Conservation (phyloP, 2,329 filamentous ascomycete species). For the Aspergillus viridinutans region DNA sequence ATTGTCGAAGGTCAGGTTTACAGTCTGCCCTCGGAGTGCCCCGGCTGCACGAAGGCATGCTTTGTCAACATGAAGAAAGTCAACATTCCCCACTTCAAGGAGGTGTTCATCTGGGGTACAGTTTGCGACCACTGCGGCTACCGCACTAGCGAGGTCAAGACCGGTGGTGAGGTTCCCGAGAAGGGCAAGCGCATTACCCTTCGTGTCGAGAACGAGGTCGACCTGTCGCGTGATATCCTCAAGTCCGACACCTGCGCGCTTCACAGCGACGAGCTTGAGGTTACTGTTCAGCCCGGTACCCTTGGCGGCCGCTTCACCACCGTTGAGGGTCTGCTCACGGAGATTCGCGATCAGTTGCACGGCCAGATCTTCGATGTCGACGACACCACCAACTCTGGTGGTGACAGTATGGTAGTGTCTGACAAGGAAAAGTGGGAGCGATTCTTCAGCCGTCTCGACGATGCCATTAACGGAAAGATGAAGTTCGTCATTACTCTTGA, state of each 20-base stretch:
- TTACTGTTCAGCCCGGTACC: conserved; percentile 87
- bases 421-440: conserved; percentile 69
- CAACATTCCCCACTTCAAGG: conserved; percentile 95
- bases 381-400: conserved; percentile 54
- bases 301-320: conserved; percentile 96
- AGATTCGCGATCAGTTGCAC: conserved; percentile 85
- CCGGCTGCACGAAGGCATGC: conserved; percentile 81
- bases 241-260: conserved; percentile 92
- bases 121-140: conserved; percentile 90
- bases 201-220: conserved; percentile 62
- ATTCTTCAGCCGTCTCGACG: conserved; percentile 75
- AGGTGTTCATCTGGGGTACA: conserved; percentile 93
- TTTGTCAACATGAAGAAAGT: conserved; percentile 98
- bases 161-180: conserved; percentile 84
- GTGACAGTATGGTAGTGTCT: conserved; percentile 68
- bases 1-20: conserved; percentile 92
- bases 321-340: conserved; percentile 85
- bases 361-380: conserved; percentile 79
- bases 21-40: conserved; percentile 85
- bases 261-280: conserved; percentile 78
- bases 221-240: conserved; percentile 87
- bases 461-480: conserved; percentile 73
- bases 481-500: conserved; percentile 79
- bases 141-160: conserved; percentile 95
- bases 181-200: conserved; percentile 81